Conservation (phyloP, 345 rosid species). For the Draba incana region DNA sequence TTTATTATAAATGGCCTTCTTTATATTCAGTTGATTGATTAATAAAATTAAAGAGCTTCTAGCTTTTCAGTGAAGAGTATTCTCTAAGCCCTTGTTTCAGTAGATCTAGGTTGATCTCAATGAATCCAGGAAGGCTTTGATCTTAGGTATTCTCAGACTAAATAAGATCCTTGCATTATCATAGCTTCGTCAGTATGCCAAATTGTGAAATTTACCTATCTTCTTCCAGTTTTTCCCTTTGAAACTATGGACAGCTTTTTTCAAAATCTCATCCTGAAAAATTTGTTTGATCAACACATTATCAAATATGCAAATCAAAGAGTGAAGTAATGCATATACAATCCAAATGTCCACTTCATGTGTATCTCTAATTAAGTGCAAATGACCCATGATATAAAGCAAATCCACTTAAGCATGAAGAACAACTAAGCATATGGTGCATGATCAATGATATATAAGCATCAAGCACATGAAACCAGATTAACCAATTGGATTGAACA, state of each 20-base stretch:
- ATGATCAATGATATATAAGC: slow-evolving; percentile 10
- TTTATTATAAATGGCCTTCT: too few species aligned
- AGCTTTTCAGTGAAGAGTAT: too few species aligned
- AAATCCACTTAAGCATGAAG: neutral
- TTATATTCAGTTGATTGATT: too few species aligned
- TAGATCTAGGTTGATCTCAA: too few species aligned
- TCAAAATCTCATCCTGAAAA: slow-evolving; percentile 84
- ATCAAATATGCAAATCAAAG: slow-evolving; percentile 19
- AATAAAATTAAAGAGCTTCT: too few species aligned
- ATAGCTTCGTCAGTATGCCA: too few species aligned
- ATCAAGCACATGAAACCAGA: slow-evolving; percentile 1
- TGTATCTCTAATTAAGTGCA: neutral
- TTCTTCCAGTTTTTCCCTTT: slow-evolving; percentile 99
- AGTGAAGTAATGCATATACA: neutral
- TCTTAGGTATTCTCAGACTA: too few species aligned
- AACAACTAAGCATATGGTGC: neutral
- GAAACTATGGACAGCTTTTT: slow-evolving; percentile 90
- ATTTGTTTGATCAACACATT: slow-evolving; percentile 11
- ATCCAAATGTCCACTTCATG: slow-evolving; percentile 7
- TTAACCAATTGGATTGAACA: neutral
- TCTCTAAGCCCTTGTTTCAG: too few species aligned
- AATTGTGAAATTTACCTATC: slow-evolving; percentile 58
- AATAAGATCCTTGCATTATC: too few species aligned
- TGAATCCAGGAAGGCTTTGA: too few species aligned
- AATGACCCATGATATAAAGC: neutral